Conservation (phyloP, 2,329 filamentous ascomycete genomes). For the Diaporthe helianthi region DNA sequence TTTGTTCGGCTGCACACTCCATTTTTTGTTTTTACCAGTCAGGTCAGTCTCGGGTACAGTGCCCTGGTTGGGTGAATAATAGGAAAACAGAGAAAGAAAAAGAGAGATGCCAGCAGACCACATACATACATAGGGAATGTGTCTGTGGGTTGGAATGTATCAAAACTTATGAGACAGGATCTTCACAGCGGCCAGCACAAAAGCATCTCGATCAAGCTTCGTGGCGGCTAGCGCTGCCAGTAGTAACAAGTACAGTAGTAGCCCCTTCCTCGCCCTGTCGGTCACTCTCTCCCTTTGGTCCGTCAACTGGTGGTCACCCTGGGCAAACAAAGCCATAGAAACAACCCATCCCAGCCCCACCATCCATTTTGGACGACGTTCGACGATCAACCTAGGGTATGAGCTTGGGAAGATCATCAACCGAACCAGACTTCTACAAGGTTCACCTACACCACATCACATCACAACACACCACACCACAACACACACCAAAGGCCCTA, state of each 20-base stretch:
- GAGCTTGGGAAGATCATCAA: too few relatives aligned
- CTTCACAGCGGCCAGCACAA: constrained; percentile 12
- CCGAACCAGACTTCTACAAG: too few relatives aligned
- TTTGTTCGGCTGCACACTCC: not conserved
- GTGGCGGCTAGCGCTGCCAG: constrained; percentile 10
- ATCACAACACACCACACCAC: too few relatives aligned
- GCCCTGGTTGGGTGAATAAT: not conserved
- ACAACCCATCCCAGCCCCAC: constrained; percentile 3
- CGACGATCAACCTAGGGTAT: not conserved
- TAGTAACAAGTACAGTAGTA: too few relatives aligned
- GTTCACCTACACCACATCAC: not conserved
- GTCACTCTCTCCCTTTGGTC: constrained; percentile 9
- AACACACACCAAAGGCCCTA: not conserved
- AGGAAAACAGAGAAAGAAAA: too few relatives aligned
- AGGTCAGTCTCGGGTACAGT: constrained; percentile 17
- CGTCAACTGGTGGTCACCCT: too few relatives aligned
- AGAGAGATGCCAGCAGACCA: not conserved
- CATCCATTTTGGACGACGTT: not conserved
- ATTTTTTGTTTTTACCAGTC: not conserved
- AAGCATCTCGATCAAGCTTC: constrained; percentile 27
- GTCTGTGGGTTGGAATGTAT: constrained; percentile 19
- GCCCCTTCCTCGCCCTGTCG: constrained; percentile 21
- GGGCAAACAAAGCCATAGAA: constrained; percentile 17
- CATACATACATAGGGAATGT: constrained; percentile 2
- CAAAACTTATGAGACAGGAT: constrained; percentile 18